phyloP scores from a whole-genome alignment of 202 grass and related monocot species.

The Zizania palustris region DNA sequence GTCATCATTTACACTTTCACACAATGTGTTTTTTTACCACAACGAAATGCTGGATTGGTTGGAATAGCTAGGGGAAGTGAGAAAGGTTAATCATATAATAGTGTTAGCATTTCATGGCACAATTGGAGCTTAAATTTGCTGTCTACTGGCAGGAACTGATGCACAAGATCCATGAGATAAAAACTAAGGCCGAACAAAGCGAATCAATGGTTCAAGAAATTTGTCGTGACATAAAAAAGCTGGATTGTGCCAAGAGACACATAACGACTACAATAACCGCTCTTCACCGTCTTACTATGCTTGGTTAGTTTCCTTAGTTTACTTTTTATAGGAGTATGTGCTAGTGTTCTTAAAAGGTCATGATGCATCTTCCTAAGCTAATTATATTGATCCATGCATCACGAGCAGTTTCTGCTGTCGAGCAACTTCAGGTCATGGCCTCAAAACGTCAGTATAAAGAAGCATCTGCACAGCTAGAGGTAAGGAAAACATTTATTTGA shows the following conservation, averaged over 20 bases:
- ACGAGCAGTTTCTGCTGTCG: conserved; percentile 82
- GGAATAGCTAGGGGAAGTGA: not conserved
- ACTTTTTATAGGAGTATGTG: conserved; percentile 26
- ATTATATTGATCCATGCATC: not conserved
- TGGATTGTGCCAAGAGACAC: conserved; percentile 95
- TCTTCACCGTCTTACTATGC: conserved; percentile 98
- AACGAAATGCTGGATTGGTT: conserved; percentile 25
- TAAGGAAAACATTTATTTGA: conserved; percentile 38
- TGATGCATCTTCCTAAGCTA: conserved; percentile 16
- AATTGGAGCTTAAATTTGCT: conserved; percentile 36
- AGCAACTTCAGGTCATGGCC: conserved; percentile 99
- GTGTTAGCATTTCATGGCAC: conserved; percentile 10
- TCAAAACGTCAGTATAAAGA: conserved; percentile 99
- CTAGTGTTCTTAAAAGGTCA: conserved; percentile 15
- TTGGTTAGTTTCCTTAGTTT: conserved; percentile 57
- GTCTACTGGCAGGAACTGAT: conserved; percentile 71
- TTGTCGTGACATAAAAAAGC: conserved; percentile 94
- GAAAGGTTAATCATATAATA: conserved; percentile 13
- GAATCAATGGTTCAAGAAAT: conserved; percentile 99
- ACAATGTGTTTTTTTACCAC: not conserved
- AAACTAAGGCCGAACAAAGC: conserved; percentile 90
- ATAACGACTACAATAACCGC: conserved; percentile 98
- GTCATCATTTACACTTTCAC: conserved; percentile 33
- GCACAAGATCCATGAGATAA: conserved; percentile 97
- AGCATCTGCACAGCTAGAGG: conserved; percentile 95